phyloP scores from a whole-genome alignment of 805 yeast species.

The Yamadazyma akitaensis region DNA sequence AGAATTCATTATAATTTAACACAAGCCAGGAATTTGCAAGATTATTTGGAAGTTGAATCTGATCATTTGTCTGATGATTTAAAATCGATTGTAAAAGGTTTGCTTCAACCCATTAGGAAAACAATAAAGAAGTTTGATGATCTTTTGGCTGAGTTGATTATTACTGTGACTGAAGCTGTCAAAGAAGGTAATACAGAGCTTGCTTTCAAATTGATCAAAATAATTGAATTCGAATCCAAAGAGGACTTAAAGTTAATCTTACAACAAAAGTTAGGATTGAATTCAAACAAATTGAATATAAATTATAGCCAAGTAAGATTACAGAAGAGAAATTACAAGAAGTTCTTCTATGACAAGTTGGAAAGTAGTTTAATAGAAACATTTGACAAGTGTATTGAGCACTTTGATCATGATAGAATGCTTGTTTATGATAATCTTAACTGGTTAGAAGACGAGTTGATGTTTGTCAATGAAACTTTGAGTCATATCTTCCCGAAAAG shows the following conservation, averaged over 20 bases:
- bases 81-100: constrained; percentile 58
- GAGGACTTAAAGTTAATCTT: constrained; percentile 59
- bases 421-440: constrained; percentile 65
- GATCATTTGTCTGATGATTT: constrained; percentile 54
- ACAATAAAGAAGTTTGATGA: constrained; percentile 60
- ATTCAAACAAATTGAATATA: constrained; percentile 15
- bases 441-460: constrained; percentile 82
- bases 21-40: constrained; percentile 72
- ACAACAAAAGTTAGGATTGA: constrained; percentile 29
- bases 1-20: constrained; percentile 68
- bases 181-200: constrained; percentile 66
- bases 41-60: constrained; percentile 62
- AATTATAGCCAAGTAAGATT: constrained; percentile 31
- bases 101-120: constrained; percentile 47
- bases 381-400: constrained; percentile 61
- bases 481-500: constrained; percentile 59
- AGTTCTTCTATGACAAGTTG: constrained; percentile 56
- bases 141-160: constrained; percentile 61
- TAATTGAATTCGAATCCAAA: constrained; percentile 75
- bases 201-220: constrained; percentile 67
- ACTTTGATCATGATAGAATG: constrained; percentile 48
- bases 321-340: constrained; percentile 55
- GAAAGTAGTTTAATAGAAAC: constrained; percentile 61
- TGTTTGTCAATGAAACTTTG: constrained; percentile 59
- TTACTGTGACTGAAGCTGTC: constrained; percentile 67